Base-by-base conservation (phyloP, 192 early-diverging fungal genomes). In the Coemansia sp. region DNA sequence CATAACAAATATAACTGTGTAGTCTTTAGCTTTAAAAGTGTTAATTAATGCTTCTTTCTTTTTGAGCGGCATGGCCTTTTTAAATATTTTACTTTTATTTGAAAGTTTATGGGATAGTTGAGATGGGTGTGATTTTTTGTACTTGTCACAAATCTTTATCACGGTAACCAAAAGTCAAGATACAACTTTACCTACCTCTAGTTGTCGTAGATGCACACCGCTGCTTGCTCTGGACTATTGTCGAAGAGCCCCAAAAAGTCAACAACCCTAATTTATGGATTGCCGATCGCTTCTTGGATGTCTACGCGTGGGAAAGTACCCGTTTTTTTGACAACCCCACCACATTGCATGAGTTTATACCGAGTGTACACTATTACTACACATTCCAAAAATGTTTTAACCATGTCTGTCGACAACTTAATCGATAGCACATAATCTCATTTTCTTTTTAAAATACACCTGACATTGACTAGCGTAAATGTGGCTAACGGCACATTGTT, bases 1-100 rank as follows among this genome's bases (percentile, higher is more conserved):
- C 66, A 68, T 68, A 34, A 20, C 28, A 10, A 44, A n/a, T 44
- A 12, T 5, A 44, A 5, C 25, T 34, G 7, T 34, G 31, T 34
- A 34, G 31, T 34, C 31, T 8, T 6, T 8, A 34, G 8, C 31
- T 34, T 34, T 34, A 34, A 9, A 1, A 34, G 31, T 34, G 31
- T 9, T 0, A 34, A 34, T 34, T 34, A 34, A 34, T 1, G 31
- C 0, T 9, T 9, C 2, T 34, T 34, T 8, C 31, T 34, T 34
- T 34, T 5, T 8, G 7, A 8, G 31, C 31, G 31, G 0, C 31
- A 34, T 34, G 31, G 2, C 31, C 6, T 34, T 34, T 34, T 34
- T 34, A 34, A 34, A 34, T 34, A 34, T 34, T 34, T 34, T 34
- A 34, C 31, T 8, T 5, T 34, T 34, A 8, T 34, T 34, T 34